Evolutionary conservation across 2,329 filamentous ascomycete genomes (phyloP).

Genomic region (Fusarium equiseti): DNA sequence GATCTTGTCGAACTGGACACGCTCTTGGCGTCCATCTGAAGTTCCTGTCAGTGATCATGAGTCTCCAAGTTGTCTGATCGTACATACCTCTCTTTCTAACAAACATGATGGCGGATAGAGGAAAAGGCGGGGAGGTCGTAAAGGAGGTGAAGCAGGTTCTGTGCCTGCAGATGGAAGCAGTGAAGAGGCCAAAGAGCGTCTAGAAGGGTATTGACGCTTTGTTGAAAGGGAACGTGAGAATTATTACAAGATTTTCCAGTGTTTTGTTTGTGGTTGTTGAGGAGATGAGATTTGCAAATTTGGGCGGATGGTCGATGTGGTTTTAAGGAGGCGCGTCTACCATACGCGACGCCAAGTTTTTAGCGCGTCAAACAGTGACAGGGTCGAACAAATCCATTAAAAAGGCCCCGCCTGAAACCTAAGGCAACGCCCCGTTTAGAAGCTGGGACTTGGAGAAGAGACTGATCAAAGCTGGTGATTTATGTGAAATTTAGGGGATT

Average conservation of each 20-base stretch:
- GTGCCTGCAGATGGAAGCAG: conserved; percentile 44
- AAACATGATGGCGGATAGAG: conserved; percentile 63
- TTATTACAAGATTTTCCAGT: conserved; percentile 29
- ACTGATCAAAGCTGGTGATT: conserved; percentile 19
- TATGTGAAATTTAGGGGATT: not conserved
- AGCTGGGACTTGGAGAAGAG: conserved; percentile 14
- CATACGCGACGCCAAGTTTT: conserved; percentile 52
- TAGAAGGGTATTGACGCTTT: conserved; percentile 26
- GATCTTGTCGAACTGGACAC: conserved; percentile 99
- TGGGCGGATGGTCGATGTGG: conserved; percentile 46
- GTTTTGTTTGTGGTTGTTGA: conserved; percentile 40
- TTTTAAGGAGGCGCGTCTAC: conserved; percentile 56
- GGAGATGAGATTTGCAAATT: conserved; percentile 45
- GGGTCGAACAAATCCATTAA: conserved; percentile 48
- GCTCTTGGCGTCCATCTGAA: conserved; percentile 97
- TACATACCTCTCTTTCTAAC: conserved; percentile 73
- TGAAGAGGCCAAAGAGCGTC: conserved; percentile 42
- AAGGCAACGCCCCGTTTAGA: conserved; percentile 41
- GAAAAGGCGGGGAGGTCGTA: conserved; percentile 38
- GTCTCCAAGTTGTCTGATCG: conserved; percentile 5
- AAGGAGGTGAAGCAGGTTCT: conserved; percentile 42
- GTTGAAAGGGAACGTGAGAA: conserved; percentile 29
- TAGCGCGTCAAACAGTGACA: conserved; percentile 50
- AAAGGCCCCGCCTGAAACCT: conserved; percentile 45
- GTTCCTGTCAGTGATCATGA: conserved; percentile 46